Evolutionary conservation across 2,329 filamentous ascomycete species (phyloP), one percentile per base, ranked within the genome.

Genomic region (Lasiodiplodia sp.): DNA sequence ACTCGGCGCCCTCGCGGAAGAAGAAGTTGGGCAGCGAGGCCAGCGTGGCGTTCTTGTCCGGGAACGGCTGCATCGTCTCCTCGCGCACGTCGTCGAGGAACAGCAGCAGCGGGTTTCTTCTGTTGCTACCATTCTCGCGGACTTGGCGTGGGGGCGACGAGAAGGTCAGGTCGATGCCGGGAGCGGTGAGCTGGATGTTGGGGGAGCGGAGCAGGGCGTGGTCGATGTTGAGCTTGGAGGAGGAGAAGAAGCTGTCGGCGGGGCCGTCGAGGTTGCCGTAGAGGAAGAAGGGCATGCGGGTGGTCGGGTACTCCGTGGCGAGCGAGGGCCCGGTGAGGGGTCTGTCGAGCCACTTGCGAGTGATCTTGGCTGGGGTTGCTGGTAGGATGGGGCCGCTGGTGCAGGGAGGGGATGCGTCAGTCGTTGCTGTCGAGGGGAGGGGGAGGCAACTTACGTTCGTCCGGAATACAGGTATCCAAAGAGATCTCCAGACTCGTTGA

Each of bases 231-330:
- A 71, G 76, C 0, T 73, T 53, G 2, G 72, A 5, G 40, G 7
- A 66, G 44, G 44, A 75, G n/a, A n/a, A n/a, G n/a, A n/a, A n/a
- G 23, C 8, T 3, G 23, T 1, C 3, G 14, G 14, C 12, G 14
- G 51, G 1, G 10, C 82, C 81, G 68, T 84, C 84, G 21, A 84
- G 74, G 37, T 83, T 83, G 8, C 82, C 81, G 68, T 84, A 84
- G n/a, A 84, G 75, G 38, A 83, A 84, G 66, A 84, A 84, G 0
- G 82, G 82, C 78, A 81, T 82, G 70, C 74, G 78, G 0, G 73
- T 71, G 0, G 67, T 14, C 0, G 82, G 83, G 23, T 83, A 84
- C 0, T 73, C 65, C 0, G 69, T 62, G 6, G 79, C 76, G 0
- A 78, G 80, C 49, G 75, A 74, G 3, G 72, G 73, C 1, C 77